Conservation (phyloP, 208 protist genomes). For the Trichomonas gallinae region DNA sequence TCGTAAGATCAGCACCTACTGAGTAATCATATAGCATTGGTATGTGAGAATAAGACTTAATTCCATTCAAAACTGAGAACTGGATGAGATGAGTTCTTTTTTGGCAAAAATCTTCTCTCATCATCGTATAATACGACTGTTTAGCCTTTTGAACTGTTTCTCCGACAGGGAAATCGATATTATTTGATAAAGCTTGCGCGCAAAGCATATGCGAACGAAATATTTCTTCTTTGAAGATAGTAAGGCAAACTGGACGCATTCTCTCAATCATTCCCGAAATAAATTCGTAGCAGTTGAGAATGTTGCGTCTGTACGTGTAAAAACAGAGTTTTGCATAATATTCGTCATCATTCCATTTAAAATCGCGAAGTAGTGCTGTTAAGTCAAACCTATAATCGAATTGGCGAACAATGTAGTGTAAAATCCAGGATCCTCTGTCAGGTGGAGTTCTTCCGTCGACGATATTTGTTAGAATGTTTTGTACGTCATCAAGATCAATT, state of each 20-base stretch:
- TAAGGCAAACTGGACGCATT: neutral
- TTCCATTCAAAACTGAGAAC: neutral
- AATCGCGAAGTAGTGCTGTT: neutral
- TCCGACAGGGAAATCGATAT: neutral
- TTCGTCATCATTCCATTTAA: neutral
- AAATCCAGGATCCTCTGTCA: neutral
- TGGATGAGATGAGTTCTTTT: neutral
- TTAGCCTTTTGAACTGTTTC: neutral
- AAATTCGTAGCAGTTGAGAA: neutral
- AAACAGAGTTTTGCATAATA: neutral
- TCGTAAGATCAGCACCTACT: neutral
- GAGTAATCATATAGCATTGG: neutral
- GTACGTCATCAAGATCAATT: neutral
- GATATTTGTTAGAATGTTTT: neutral
- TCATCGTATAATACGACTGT: neutral
- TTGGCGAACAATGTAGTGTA: neutral
- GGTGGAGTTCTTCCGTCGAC: neutral
- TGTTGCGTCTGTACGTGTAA: neutral
- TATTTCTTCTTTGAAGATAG: neutral
- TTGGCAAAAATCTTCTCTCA: neutral
- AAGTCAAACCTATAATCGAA: neutral
- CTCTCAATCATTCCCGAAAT: neutral
- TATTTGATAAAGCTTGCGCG: neutral
- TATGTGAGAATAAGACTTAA: neutral
- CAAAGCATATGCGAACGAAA: neutral